Base-by-base conservation (phyloP, 495 filamentous ascomycete species). In the Daldinia caldariorum region DNA sequence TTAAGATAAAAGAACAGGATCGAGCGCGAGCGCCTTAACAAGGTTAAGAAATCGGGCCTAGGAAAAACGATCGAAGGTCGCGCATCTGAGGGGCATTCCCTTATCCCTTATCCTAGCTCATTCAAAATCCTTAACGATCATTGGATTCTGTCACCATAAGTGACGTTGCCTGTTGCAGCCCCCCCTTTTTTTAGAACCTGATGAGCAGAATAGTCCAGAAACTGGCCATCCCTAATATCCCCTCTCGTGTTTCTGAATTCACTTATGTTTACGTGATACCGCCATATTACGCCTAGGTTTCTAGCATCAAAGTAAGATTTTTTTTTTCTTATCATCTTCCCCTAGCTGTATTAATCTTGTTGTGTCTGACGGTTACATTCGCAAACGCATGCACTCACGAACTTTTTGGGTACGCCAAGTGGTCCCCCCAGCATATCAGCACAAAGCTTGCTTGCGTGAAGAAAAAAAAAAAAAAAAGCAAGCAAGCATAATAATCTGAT, bases 151-250 rank as follows among this genome's bases (percentile, higher is more conserved):
- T 72, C 69, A 68, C 50, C 41, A 61, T 26, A 50, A 61, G 69
- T 72, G 69, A 72, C 69, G 69, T 72, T 64, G 69, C 55, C 49
- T 38, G 50, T 58, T 58, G 56, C 60, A 60, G 29, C 1, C 41
- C 63, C 69, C 69, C 59, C 58, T 60, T 64, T 71, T 65, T 68
- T 35, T 63, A 49, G 20, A 14, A 20, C 41, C 34, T 57, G 49
- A 57, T 62, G 62, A 66, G 47, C 43, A 49, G 53, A 56, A 65
- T 64, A 61, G 38, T 2, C 49, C 20, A 51, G 67, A 45, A 63
- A 16, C 41, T 50, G 22, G 26, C 43, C 3, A 29, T 55, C 10
- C 14, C 32, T 47, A 38, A 61, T 61, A 66, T 62, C 54, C 37
- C 43, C 37, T 34, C 63, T 39, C 37, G 13, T 51, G 47, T 66